phyloP scores from a whole-genome alignment of 768 basidiomycete genomes.

The Russula ochroleuca region DNA sequence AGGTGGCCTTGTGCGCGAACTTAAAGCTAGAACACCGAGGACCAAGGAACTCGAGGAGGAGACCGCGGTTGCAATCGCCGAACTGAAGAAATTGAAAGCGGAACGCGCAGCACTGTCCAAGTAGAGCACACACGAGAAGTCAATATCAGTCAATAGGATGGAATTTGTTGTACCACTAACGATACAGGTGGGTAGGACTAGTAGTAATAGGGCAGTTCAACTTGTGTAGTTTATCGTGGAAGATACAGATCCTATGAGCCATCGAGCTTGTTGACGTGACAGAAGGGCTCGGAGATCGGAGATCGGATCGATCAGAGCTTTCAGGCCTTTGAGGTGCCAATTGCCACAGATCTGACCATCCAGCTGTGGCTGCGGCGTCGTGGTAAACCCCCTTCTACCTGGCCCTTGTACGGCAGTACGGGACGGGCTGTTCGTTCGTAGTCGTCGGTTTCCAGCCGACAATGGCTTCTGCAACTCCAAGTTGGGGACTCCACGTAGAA shows the following conservation, averaged over 20 bases:
- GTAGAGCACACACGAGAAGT: slow-evolving; percentile 5
- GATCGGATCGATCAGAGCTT: too few relatives aligned
- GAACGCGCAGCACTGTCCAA: slow-evolving; percentile 42
- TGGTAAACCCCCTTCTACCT: too few relatives aligned
- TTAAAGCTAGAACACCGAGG: slow-evolving; percentile 64
- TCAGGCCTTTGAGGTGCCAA: too few relatives aligned
- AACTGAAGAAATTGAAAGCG: slow-evolving; percentile 61
- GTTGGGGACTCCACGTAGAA: neutral
- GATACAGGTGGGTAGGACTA: neutral
- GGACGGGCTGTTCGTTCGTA: neutral
- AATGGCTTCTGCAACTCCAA: neutral
- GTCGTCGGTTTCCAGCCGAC: neutral
- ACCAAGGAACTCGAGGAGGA: slow-evolving; percentile 57
- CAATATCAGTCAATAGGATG: neutral
- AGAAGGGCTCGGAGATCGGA: too few relatives aligned
- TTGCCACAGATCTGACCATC: too few relatives aligned
- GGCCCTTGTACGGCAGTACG: neutral
- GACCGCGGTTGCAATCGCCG: slow-evolving; percentile 55
- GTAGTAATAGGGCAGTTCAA: slow-evolving; percentile 3
- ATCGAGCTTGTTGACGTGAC: neutral
- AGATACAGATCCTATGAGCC: neutral
- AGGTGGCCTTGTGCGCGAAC: slow-evolving; percentile 62
- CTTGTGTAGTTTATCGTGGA: neutral
- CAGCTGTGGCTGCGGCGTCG: too few relatives aligned
- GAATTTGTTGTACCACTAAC: slow-evolving; percentile 4